Evolutionary conservation across 2,329 filamentous ascomycete species (phyloP), one percentile per base, ranked within the genome.

Genomic region (Grosmannia huntii): DNA sequence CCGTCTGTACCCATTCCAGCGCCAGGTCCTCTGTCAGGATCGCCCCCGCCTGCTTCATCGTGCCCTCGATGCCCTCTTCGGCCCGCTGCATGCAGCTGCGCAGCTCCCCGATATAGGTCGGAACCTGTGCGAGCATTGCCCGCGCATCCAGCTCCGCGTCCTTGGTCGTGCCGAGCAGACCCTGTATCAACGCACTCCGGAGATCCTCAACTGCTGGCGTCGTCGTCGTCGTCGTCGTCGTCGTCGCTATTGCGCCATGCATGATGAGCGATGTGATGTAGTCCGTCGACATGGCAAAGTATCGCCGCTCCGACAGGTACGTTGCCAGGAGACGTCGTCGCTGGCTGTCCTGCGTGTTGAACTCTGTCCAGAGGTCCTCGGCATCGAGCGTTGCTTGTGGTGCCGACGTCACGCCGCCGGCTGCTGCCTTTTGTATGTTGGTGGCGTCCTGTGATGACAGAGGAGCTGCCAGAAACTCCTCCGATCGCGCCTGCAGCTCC

Each of bases 401-500:
- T 7, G 54, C 46, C 14, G 57, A 49, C 27, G 57, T 50, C 52
- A 36, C 56, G 59, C 80, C 81, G 31, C 83, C 76, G 23, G 86
- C 86, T 14, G 86, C 81, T 19, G 87, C 87, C 65, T 87, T 86
- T 65, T 87, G 84, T 52, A 95, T 73, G 65, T 89, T 90, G 58
- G 84, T 79, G 19, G 84, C 76, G 74, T 95, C 89, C 64, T 94
- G 89, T 53, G 85, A 84, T 0, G 89, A 90, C 59, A 92, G 82
- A 1, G 84, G 82, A 16, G 80, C 81, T 49, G 84, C 76, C 1
- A 96, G 79, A 65, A 90, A 85, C 52, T 78, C 77, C n/a, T 82
- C 77, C n/a, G 90, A 76, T 41, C 90, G 83, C 62, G 81, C 82
- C 72, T 97, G 92, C 77, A 87, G 88, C 76, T 97, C 94, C 52